Conservation (phyloP, 495 filamentous ascomycete genomes). For the Aspergillus leporis region DNA sequence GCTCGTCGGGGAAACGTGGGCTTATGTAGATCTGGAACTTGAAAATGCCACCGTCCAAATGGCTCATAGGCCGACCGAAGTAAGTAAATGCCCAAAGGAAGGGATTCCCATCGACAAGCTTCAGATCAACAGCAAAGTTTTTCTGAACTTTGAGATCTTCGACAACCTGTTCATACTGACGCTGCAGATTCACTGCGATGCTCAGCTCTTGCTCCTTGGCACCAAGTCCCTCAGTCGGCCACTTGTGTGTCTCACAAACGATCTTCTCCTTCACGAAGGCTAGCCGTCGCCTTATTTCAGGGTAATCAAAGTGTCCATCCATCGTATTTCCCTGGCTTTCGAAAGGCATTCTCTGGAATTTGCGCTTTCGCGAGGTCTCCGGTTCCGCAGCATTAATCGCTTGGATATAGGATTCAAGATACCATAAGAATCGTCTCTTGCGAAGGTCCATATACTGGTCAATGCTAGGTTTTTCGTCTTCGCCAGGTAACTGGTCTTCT, state of each 20-base stretch:
- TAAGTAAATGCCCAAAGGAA: constrained; percentile 68
- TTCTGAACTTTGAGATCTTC: constrained; percentile 69
- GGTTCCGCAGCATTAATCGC: constrained; percentile 58
- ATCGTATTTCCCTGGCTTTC: constrained; percentile 78
- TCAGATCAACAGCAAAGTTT: constrained; percentile 68
- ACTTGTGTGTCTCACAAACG: constrained; percentile 68
- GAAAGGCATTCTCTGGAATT: constrained; percentile 81
- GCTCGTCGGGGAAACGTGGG: constrained; percentile 87
- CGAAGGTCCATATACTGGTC: constrained; percentile 84
- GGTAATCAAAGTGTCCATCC: constrained; percentile 85
- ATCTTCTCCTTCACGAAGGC: constrained; percentile 63
- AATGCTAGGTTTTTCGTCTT: constrained; percentile 44
- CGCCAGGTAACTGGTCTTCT: constrained; percentile 42
- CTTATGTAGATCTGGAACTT: constrained; percentile 78
- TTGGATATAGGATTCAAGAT: constrained; percentile 80
- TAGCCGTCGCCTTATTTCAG: constrained; percentile 68
- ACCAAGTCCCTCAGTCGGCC: constrained; percentile 67
- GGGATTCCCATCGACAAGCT: constrained; percentile 61
- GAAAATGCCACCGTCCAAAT: constrained; percentile 90
- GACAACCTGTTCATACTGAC: constrained; percentile 82
- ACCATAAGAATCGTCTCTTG: constrained; percentile 95
- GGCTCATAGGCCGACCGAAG: constrained; percentile 90
- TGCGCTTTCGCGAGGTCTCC: constrained; percentile 53
- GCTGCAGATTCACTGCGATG: constrained; percentile 76
- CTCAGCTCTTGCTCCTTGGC: constrained; percentile 66